These are phyloP conservation scores for Cyberlindnera mycetangii DNA, from an alignment of 805 yeast species.

Conservation along the genomic window DNA sequence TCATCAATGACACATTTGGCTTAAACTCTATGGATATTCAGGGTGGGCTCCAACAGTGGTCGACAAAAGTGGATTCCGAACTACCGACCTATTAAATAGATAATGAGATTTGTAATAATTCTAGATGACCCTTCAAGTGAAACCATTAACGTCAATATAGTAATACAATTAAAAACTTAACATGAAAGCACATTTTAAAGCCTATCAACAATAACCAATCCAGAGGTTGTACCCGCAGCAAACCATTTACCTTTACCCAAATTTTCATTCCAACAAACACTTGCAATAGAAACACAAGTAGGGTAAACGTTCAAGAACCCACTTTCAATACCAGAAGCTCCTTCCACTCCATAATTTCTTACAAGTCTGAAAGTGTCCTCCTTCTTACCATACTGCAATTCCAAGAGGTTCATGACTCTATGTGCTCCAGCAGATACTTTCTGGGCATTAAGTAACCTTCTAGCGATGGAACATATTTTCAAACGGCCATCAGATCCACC, in stretches of 20 bases:
- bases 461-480: slow-evolving; percentile 38
- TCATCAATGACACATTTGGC: slow-evolving; percentile 49
- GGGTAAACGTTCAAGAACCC: slow-evolving; percentile 40
- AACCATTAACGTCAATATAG: neutral
- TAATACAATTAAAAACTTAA: neutral
- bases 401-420: slow-evolving; percentile 33
- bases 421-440: slow-evolving; percentile 31
- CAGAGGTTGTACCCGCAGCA: slow-evolving; percentile 50
- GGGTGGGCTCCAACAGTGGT: slow-evolving; percentile 80
- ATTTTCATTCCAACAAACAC: slow-evolving; percentile 58
- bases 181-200: neutral
- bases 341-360: slow-evolving; percentile 36
- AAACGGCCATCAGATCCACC: slow-evolving; percentile 52
- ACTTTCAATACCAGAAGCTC: slow-evolving; percentile 28
- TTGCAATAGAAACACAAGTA: slow-evolving; percentile 45
- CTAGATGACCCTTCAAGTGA: slow-evolving; percentile 60
- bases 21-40: slow-evolving; percentile 57
- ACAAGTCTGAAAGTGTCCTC: slow-evolving; percentile 40
- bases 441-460: slow-evolving; percentile 35
- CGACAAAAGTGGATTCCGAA: slow-evolving; percentile 50
- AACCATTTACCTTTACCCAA: slow-evolving; percentile 42
- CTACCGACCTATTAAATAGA: slow-evolving; percentile 60
- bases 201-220: slow-evolving; percentile 40
- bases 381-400: slow-evolving; percentile 39
- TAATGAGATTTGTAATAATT: slow-evolving; percentile 43